These are phyloP conservation scores for Cucurbita maxima DNA, from an alignment of 306 rosid genomes.

Conservation along the genomic window DNA sequence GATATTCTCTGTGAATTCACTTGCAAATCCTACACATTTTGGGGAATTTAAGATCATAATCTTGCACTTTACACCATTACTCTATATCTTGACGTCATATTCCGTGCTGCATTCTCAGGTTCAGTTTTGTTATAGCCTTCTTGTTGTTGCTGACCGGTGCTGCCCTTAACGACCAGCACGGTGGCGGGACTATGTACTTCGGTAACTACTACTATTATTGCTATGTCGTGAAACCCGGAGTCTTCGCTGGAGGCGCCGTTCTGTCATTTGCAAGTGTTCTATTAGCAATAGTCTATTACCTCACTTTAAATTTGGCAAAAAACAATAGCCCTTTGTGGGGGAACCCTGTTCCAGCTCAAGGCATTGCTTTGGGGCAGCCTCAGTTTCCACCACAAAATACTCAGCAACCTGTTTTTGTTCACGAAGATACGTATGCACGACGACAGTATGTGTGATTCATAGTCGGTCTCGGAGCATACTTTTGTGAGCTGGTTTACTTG, in stretches of 20 bases:
- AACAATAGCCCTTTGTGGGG: conserved; percentile 17
- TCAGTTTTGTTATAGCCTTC: conserved; percentile 56
- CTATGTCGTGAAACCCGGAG: conserved; percentile 77
- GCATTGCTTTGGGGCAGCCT: conserved; percentile 85
- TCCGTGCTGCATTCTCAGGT: conserved; percentile 30
- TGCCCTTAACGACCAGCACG: conserved; percentile 55
- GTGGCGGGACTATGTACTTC: conserved; percentile 45
- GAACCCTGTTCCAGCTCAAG: conserved; percentile 15
- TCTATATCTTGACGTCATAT: not conserved
- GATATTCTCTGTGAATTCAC: no score
- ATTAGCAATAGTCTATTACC: conserved; percentile 52
- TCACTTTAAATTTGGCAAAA: conserved; percentile 30
- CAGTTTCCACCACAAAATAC: conserved; percentile 43
- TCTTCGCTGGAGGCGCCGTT: conserved; percentile 57
- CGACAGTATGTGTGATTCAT: conserved; percentile 56
- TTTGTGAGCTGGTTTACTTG: not conserved
- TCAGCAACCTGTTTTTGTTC: conserved; percentile 75
- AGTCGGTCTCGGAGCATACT: not conserved
- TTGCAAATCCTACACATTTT: not conserved
- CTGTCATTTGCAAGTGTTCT: conserved; percentile 50
- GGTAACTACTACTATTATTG: conserved; percentile 53
- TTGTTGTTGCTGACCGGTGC: conserved; percentile 64
- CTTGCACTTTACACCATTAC: not conserved
- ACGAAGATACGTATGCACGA: conserved; percentile 73
- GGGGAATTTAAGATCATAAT: not conserved